Percentiles rank a stretch among this genome's conserved stretches.
These are phyloP conservation scores for Sarocladium oryzae DNA, from an alignment of 2,329 filamentous ascomycete species.

Conservation along the genomic window DNA sequence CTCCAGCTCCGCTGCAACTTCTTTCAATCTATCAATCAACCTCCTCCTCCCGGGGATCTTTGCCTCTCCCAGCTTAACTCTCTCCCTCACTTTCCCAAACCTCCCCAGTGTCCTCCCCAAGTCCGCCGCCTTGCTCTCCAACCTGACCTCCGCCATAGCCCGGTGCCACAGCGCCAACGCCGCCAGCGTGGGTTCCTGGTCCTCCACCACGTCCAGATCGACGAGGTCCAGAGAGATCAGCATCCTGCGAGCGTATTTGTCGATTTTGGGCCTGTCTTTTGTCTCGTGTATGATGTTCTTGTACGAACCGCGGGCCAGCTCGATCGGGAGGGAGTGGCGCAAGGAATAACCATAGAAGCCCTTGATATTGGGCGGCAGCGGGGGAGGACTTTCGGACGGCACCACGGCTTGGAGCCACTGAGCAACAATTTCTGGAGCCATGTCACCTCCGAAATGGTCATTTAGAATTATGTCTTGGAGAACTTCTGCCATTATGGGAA, in stretches of 20 bases:
- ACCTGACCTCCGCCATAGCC: background rate
- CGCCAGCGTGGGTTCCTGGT: background rate
- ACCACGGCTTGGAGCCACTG: conserved; percentile 1
- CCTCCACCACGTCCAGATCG: background rate
- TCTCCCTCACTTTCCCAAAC: background rate
- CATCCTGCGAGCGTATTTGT: conserved; percentile 5
- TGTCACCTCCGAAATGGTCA: conserved; percentile 7
- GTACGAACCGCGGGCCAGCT: conserved; percentile 4
- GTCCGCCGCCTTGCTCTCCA: background rate
- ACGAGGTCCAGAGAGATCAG: background rate
- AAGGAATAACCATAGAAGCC: conserved; percentile 2
- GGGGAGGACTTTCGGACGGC: background rate
- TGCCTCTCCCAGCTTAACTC: background rate
- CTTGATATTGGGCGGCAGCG: conserved; percentile 3
- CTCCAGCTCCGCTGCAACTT: background rate
- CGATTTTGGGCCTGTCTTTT: background rate
- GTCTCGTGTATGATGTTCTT: conserved; percentile 5
- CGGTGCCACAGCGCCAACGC: background rate
- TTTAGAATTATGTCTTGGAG: conserved; percentile 2
- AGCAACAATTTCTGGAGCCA: conserved; percentile 1
- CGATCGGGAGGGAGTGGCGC: conserved; percentile 1
- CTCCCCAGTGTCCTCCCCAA: background rate
- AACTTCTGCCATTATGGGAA: too few species aligned
- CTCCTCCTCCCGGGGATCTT: background rate
- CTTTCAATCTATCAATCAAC: background rate